phyloP scores from a whole-genome alignment of 768 basidiomycete genomes.

The Leucosporidium scottii region DNA sequence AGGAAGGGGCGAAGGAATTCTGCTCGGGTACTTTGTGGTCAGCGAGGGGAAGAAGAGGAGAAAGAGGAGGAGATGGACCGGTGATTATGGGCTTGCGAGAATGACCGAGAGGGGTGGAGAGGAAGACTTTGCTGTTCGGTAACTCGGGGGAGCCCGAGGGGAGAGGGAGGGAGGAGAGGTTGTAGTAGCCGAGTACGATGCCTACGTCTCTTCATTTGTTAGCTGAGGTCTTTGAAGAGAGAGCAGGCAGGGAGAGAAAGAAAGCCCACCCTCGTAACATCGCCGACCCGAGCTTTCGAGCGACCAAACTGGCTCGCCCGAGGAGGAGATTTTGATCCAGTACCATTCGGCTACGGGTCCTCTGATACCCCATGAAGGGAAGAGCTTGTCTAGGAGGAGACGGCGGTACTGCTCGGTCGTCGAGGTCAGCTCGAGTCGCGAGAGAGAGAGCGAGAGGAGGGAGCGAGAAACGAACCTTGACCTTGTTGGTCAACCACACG shows the following conservation, averaged over 20 bases:
- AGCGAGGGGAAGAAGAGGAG: neutral
- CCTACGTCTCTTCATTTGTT: neutral
- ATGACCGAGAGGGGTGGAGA: conserved; percentile 25
- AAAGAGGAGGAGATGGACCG: conserved; percentile 2
- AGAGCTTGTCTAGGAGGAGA: conserved; percentile 24
- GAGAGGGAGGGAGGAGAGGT: neutral
- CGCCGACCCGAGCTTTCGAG: conserved; percentile 12
- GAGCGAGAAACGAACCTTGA: conserved; percentile 11
- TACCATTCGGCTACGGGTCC: conserved; percentile 17
- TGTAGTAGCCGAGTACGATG: conserved; percentile 18
- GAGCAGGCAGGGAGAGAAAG: too few relatives aligned
- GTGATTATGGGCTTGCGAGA: conserved; percentile 26
- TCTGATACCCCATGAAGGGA: conserved; percentile 13
- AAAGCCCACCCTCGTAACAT: conserved; percentile 24
- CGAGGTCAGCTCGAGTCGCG: neutral
- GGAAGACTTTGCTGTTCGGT: conserved; percentile 14
- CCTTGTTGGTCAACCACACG: conserved; percentile 25
- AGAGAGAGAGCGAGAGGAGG: too few relatives aligned
- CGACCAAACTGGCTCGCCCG: conserved; percentile 18
- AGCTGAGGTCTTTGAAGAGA: too few relatives aligned
- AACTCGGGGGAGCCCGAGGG: neutral
- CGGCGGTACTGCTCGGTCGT: conserved; percentile 17
- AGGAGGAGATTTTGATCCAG: conserved; percentile 26
- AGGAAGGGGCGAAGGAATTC: conserved; percentile 16
- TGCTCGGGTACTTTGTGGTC: neutral